Percentiles rank a stretch among this genome's conserved stretches.
phyloP scores from a whole-genome alignment of 345 rosid genomes.

The Luvunga scandens region DNA sequence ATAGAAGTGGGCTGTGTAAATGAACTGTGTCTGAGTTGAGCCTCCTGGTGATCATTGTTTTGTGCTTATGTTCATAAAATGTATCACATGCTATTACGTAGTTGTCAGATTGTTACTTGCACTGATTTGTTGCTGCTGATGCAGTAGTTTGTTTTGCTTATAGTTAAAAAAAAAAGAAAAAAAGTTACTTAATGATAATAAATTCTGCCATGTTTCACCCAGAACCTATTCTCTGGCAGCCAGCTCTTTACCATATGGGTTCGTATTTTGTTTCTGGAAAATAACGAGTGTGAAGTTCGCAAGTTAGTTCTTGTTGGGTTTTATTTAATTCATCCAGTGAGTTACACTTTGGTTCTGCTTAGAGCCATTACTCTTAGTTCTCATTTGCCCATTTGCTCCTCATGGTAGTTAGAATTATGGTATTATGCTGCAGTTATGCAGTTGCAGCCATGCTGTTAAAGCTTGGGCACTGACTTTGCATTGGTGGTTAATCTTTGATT shows the following conservation, averaged over 20 bases:
- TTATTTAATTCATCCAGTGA: not conserved
- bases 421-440: not conserved
- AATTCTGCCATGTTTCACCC: not conserved
- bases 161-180: not conserved
- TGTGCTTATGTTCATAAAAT: not conserved
- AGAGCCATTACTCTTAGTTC: not conserved
- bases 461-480: not conserved
- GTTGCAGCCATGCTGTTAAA: not conserved
- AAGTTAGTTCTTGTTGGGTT: not conserved
- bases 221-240: not conserved
- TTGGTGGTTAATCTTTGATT: not conserved
- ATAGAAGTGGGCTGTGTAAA: not conserved
- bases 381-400: not conserved
- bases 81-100: not conserved
- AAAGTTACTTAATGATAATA: not conserved
- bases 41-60: not conserved
- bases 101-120: not conserved
- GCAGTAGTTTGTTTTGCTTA: not conserved
- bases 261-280: not conserved
- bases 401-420: not conserved
- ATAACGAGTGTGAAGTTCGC: not conserved
- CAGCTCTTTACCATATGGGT: not conserved
- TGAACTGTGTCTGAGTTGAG: not conserved
- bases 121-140: not conserved
- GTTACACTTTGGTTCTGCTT: not conserved